Conservation (phyloP, 2,329 filamentous ascomycete genomes). For the Diplodia sapinea region DNA sequence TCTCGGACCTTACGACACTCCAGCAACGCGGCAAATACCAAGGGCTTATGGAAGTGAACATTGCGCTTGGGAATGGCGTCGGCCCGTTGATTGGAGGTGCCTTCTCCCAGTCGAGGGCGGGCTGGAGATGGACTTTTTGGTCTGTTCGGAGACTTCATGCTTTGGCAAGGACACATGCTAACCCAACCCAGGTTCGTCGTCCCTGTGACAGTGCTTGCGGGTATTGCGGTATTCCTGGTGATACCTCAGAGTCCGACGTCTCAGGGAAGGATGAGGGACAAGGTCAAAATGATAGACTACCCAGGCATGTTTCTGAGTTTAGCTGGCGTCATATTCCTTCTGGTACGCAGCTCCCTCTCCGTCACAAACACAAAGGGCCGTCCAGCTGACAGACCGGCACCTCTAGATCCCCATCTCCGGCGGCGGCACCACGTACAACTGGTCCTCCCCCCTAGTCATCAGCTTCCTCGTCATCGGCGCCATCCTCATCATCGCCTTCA, state of each 20-base stretch:
- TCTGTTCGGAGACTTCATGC: not conserved
- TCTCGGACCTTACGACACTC: slow-evolving; percentile 46
- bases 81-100: slow-evolving; percentile 40
- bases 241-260: not conserved
- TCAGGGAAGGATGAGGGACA: slow-evolving; percentile 13
- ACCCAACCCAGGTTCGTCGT: slow-evolving; percentile 9
- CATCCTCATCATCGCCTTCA: slow-evolving; percentile 55
- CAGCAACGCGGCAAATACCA: slow-evolving; percentile 48
- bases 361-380: slow-evolving; percentile 48
- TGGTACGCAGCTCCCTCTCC: slow-evolving; percentile 38
- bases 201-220: slow-evolving; percentile 4
- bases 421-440: slow-evolving; percentile 63
- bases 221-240: slow-evolving; percentile 12
- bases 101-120: slow-evolving; percentile 34
- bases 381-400: slow-evolving; percentile 32
- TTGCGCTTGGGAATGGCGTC: slow-evolving; percentile 39
- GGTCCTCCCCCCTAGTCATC: slow-evolving; percentile 64
- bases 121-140: slow-evolving; percentile 29
- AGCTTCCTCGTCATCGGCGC: slow-evolving; percentile 63
- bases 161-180: not conserved
- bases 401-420: slow-evolving; percentile 65
- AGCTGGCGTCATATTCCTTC: slow-evolving; percentile 38
- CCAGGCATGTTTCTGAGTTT: slow-evolving; percentile 38
- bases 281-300: slow-evolving; percentile 24
- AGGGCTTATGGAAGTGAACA: slow-evolving; percentile 41